phyloP scores from a whole-genome alignment of 352 stramenopile genomes.

The Peronosclerospora sorghi region DNA sequence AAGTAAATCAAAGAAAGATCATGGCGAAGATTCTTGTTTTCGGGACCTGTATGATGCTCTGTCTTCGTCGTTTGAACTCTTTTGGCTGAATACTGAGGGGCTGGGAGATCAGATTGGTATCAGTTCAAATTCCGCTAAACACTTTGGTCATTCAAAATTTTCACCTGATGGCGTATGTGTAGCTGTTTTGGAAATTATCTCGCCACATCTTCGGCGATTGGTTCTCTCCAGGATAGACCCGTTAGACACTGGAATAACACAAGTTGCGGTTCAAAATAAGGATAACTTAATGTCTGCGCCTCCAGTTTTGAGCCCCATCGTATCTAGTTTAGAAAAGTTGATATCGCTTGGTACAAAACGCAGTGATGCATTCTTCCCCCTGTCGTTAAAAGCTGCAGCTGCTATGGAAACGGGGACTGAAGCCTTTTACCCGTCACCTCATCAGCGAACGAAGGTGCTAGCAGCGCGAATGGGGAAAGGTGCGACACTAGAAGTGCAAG shows the following conservation, averaged over 20 bases:
- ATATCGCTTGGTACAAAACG: conserved; percentile 75
- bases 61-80: conserved; percentile 12
- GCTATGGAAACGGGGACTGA: conserved; percentile 80
- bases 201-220: conserved; percentile 68
- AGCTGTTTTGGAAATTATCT: conserved; percentile 63
- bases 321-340: conserved; percentile 57
- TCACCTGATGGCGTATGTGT: conserved; percentile 61
- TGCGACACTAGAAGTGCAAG: conserved; percentile 74
- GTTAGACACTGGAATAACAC: conserved; percentile 54
- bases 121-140: conserved; percentile 1
- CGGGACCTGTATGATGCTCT: conserved; percentile 20
- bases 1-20: conserved; percentile 2
- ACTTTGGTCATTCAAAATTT: conserved; percentile 9
- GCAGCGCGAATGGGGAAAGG: conserved; percentile 76
- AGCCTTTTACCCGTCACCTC: conserved; percentile 76
- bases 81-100: conserved; percentile 3
- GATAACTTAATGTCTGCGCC: conserved; percentile 41
- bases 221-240: conserved; percentile 73
- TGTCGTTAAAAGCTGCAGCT: conserved; percentile 76
- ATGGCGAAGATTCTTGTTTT: neutral
- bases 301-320: conserved; percentile 50
- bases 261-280: conserved; percentile 23
- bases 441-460: conserved; percentile 72
- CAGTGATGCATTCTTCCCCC: conserved; percentile 62
- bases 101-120: neutral